Conservation (phyloP, 225 moss, liverwort and hornwort species). For the Polytrichum commune region DNA sequence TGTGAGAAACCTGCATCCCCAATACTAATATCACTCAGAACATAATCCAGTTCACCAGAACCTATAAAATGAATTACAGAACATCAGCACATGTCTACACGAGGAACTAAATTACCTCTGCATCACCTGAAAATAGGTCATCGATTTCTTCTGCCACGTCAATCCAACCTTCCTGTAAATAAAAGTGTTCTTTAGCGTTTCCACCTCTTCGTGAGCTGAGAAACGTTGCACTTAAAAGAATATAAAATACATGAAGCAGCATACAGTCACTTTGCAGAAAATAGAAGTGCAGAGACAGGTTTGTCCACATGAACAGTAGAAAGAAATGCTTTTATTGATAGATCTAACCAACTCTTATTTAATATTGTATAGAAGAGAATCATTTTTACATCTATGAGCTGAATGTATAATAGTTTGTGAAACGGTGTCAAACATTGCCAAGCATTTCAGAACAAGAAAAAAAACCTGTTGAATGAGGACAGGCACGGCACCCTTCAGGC, state of each 20-base stretch:
- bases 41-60: no score
- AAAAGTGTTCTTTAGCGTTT: not conserved
- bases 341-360: no score
- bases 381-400: no score
- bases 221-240: no score
- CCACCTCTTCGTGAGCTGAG: not conserved
- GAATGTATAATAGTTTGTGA: no score
- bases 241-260: no score
- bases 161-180: conserved; percentile 52
- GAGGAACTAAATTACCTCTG: conserved; percentile 29
- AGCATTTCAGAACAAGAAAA: not conserved
- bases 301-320: no score
- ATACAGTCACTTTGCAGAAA: no score
- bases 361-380: no score
- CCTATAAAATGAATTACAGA: no score
- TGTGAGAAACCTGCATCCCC: conserved; percentile 56
- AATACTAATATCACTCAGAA: conserved; percentile 2
- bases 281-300: no score
- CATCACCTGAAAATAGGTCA: conserved; percentile 60
- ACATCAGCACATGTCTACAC: not conserved
- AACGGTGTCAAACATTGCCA: not conserved
- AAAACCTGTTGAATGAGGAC: conserved; percentile 48
- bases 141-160: conserved; percentile 63
- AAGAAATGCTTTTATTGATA: no score
- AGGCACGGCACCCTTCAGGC: conserved; percentile 57